These are phyloP conservation scores for Alloteropsis semialata DNA, from an alignment of 176 grass and related monocot genomes.

Conservation along the genomic window DNA sequence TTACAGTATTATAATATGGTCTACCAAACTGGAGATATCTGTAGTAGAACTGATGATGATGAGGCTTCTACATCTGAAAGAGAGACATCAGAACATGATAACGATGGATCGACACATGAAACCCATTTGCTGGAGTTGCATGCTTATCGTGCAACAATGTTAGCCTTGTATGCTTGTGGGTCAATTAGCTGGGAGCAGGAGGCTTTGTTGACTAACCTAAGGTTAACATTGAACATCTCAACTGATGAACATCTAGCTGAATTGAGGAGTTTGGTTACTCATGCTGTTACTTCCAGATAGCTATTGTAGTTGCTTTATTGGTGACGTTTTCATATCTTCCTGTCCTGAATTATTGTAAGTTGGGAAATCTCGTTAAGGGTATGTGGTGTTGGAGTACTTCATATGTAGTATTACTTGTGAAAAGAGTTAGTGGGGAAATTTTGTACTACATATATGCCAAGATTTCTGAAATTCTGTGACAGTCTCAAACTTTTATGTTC, in stretches of 20 bases:
- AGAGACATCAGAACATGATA: constrained; percentile 40
- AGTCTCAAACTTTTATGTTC: background rate
- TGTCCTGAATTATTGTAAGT: constrained; percentile 38
- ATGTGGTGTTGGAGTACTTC: constrained; percentile 30
- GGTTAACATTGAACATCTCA: constrained; percentile 88
- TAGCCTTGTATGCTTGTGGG: constrained; percentile 76
- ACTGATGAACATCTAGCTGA: constrained; percentile 83
- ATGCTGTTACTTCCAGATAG: constrained; percentile 53
- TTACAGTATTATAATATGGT: constrained; percentile 27
- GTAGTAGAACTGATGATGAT: constrained; percentile 47
- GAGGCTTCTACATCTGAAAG: constrained; percentile 61
- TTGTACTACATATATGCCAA: constrained; percentile 35
- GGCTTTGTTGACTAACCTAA: constrained; percentile 86
- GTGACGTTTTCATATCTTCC: constrained; percentile 12
- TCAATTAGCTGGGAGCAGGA: constrained; percentile 97
- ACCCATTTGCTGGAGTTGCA: constrained; percentile 83
- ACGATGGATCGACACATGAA: constrained; percentile 30
- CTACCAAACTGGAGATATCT: constrained; percentile 41
- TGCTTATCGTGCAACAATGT: constrained; percentile 84
- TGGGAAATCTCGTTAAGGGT: constrained; percentile 23
- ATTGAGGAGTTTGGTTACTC: constrained; percentile 67
- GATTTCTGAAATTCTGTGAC: constrained; percentile 26
- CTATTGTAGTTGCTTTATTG: constrained; percentile 20
- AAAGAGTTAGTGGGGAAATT: constrained; percentile 25
- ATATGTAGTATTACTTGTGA: constrained; percentile 39